Evolutionary conservation across 441 rosid genomes (phyloP), one percentile per base, ranked within the genome.

Genomic region (Gossypium lobatum): DNA sequence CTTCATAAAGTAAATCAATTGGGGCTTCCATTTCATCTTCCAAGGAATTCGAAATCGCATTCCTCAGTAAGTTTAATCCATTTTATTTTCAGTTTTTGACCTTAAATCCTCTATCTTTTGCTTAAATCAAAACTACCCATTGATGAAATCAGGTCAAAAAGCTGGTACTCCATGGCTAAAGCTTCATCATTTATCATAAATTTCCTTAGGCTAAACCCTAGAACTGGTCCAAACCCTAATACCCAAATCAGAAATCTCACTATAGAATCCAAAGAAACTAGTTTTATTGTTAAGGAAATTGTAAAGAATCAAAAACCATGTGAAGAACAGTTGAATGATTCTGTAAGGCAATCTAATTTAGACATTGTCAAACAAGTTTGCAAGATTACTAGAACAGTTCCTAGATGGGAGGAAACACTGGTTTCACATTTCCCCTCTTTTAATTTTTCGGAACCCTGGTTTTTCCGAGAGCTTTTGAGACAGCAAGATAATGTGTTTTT

Each of bases 381-480:
- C 20, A 58, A 67, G 69, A 80, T 89, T 71, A 86, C 73, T 46
- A 82, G 85, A 73, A 79, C 80, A 64, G 80, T 78, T 39, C 75
- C 82, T 69, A 78, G 81, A 62, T 90, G 93, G 93, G 86, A 87
- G 60, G 80, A 80, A 58, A 82, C 81, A 78, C 81, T 92, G 64
- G 57, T 75, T 31, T 84, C 86, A 3, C 85, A 87, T 45, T 86
- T 81, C 73, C 88, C 92, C 1, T 85, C 85, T 52, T 82, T 87
- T 62, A 75, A 82, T 81, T 88, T 86, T 64, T 66, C 31, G 21
- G 85, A 88, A 61, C 88, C 90, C 42, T 37, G 46, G n/a, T 86
- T 91, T 75, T 77, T 89, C 64, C 64, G 70, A 3, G 82, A 85
- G 81, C 11, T 91, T 17, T 67, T 87, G 83, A 85, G 73, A 73